phyloP scores from a whole-genome alignment of 2,329 filamentous ascomycete species.

The Curvularia verruculosa region DNA sequence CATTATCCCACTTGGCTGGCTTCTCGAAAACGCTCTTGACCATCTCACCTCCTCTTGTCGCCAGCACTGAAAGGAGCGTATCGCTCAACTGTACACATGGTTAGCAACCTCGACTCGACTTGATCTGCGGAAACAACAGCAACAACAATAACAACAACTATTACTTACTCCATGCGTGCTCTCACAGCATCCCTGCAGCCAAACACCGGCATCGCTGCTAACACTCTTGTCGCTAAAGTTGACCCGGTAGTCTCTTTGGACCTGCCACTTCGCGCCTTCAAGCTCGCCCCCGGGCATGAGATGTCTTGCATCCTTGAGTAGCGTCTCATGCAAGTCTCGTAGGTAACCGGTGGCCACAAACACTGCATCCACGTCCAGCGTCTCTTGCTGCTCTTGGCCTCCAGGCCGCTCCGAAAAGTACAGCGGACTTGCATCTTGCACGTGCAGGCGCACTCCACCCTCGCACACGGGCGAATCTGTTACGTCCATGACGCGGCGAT shows the following conservation, averaged over 20 bases:
- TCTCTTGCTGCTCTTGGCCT: constrained; percentile 59
- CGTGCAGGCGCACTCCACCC: constrained; percentile 49
- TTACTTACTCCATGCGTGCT: constrained; percentile 88
- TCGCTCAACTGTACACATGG: constrained; percentile 68
- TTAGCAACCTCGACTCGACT: constrained; percentile 13
- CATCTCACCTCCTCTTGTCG: constrained; percentile 77
- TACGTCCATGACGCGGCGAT: constrained; percentile 69
- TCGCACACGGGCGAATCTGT: constrained; percentile 53
- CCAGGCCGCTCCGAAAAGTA: constrained; percentile 42
- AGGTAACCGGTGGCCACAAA: constrained; percentile 88
- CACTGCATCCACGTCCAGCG: constrained; percentile 77
- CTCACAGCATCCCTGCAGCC: constrained; percentile 94
- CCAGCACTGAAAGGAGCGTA: constrained; percentile 78
- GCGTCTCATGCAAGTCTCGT: constrained; percentile 76
- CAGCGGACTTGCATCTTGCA: constrained; percentile 58
- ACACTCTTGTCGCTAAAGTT: constrained; percentile 72
- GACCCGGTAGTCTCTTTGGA: constrained; percentile 79
- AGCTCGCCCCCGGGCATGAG: constrained; percentile 65
- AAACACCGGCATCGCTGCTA: constrained; percentile 76
- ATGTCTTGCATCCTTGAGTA: constrained; percentile 69
- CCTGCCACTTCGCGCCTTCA: constrained; percentile 62
- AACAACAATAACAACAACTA: too few species aligned
- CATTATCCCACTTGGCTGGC: constrained; percentile 32
- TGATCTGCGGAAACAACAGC: not conserved
- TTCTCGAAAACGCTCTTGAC: constrained; percentile 73